These are phyloP conservation scores for Friedmanniomyces simplex DNA, from an alignment of 495 filamentous ascomycete species.

Conservation along the genomic window DNA sequence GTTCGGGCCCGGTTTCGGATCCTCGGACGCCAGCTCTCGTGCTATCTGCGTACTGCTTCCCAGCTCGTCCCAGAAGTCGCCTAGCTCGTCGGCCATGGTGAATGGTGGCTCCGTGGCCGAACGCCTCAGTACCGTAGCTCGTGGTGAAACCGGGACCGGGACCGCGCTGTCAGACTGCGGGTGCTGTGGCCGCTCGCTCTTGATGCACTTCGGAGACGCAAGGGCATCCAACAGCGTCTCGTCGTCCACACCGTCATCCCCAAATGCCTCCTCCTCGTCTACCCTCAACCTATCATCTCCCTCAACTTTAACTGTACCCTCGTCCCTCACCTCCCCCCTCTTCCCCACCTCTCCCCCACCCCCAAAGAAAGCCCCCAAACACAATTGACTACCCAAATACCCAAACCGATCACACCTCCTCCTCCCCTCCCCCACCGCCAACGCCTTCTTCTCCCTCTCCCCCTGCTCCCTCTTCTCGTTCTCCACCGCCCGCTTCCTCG, in stretches of 20 bases:
- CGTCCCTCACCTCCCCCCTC: neutral
- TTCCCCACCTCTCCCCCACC: neutral
- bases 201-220: neutral
- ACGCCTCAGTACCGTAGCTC: neutral
- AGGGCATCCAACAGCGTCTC: slow-evolving; percentile 11
- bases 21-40: slow-evolving; percentile 21
- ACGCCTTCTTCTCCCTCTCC: neutral
- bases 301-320: neutral
- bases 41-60: slow-evolving; percentile 31
- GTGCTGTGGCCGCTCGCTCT: too few relatives aligned
- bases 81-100: neutral
- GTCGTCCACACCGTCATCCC: slow-evolving; percentile 16
- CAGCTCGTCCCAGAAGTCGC: slow-evolving; percentile 25
- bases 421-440: slow-evolving; percentile 5
- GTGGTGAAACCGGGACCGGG: too few relatives aligned
- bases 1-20: neutral
- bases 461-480: slow-evolving; percentile 19
- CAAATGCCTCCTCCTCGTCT: slow-evolving; percentile 8
- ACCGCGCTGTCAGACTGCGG: too few relatives aligned
- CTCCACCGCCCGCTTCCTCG: slow-evolving; percentile 17
- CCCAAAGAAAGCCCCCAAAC: slow-evolving; percentile 18
- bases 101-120: neutral
- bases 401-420: slow-evolving; percentile 15
- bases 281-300: neutral
- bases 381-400: slow-evolving; percentile 17